Conservation (phyloP, 441 rosid genomes). For the Euphorbia schlechtendalii region DNA sequence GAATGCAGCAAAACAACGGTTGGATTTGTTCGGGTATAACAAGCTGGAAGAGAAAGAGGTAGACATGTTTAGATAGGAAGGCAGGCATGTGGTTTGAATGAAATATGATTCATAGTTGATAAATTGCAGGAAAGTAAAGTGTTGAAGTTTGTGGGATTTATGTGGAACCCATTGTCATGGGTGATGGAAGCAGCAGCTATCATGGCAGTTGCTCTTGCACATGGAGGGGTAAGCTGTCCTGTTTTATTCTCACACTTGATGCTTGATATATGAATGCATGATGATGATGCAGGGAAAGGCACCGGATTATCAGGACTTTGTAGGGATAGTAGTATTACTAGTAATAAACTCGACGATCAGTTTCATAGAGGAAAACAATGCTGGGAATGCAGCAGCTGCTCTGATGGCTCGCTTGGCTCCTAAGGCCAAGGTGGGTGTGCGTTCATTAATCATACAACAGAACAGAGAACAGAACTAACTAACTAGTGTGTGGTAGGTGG, state of each 20-base stretch:
- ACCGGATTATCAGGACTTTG: conserved; percentile 91
- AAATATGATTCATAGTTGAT: neutral
- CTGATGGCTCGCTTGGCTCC: conserved; percentile 98
- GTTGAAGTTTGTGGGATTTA: conserved; percentile 82
- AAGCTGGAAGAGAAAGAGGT: conserved; percentile 66
- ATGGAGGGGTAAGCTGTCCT: conserved; percentile 55
- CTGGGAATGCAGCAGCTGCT: conserved; percentile 96
- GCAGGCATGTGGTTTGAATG: too few relatives aligned
- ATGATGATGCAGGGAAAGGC: conserved; percentile 50
- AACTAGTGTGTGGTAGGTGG: conserved; percentile 45
- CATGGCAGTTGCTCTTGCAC: conserved; percentile 92
- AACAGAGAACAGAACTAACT: too few relatives aligned
- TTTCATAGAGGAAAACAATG: conserved; percentile 91
- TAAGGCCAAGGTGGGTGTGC: conserved; percentile 62
- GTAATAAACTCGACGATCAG: conserved; percentile 85
- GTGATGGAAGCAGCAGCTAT: conserved; percentile 95
- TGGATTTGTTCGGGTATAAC: conserved; percentile 52
- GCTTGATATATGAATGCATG: neutral
- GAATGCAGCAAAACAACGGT: conserved; percentile 34
- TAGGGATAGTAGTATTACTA: conserved; percentile 68
- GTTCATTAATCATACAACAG: too few relatives aligned
- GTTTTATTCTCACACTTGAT: neutral
- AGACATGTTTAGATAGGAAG: neutral
- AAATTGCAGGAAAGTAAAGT: conserved; percentile 62
- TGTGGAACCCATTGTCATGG: conserved; percentile 98